Base-by-base conservation (phyloP, 345 rosid genomes). In the Camelina laxa region DNA sequence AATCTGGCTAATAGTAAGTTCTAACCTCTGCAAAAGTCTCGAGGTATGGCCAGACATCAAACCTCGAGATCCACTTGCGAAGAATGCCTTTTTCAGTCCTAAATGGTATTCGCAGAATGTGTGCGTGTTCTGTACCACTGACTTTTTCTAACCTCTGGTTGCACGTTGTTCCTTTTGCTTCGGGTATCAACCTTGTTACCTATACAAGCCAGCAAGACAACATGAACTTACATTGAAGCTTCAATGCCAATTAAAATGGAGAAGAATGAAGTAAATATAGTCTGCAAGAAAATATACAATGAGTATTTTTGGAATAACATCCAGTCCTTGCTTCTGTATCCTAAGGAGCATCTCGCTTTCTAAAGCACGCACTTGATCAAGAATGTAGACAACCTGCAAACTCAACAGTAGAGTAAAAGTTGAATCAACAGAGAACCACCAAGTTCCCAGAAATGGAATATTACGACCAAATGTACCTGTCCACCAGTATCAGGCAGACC, bases 401-500 rank as follows among this genome's bases (percentile, higher is more conserved):
- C 59, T 3, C 63, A 63, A 53, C 8, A 17, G 9, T 19, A 30
- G 17, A 31, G 7, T 63, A 19, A 54, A 20, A 65, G 67, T 42
- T 16, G 27, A 75, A 60, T 47, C 35, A 38, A 55, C 22, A 59
- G 39, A 57, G 22, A 22, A 45, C 2, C 41, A n/a, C 38, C 10
- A 8, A 58, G 19, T 58, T 66, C 51, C 6, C 0, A 44, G 24
- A 59, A 0, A 33, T 33, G 35, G n/a, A 65, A 35, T 30, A 21
- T 50, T 35, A 2, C 11, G 1, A 76, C 21, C 5, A 33, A 69
- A 57, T 5, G 3, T 47, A 87, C 86, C 85, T 85, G 90, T 62
- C 83, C 92, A 45, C 87, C 88, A 64, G 92, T 88, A 75, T 86
- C 88, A 11, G 84, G 92, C 80, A 79, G 81, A 79, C 90, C 88